These are phyloP conservation scores for Tricholoma terreum DNA, from an alignment of 768 basidiomycete species.

Conservation along the genomic window DNA sequence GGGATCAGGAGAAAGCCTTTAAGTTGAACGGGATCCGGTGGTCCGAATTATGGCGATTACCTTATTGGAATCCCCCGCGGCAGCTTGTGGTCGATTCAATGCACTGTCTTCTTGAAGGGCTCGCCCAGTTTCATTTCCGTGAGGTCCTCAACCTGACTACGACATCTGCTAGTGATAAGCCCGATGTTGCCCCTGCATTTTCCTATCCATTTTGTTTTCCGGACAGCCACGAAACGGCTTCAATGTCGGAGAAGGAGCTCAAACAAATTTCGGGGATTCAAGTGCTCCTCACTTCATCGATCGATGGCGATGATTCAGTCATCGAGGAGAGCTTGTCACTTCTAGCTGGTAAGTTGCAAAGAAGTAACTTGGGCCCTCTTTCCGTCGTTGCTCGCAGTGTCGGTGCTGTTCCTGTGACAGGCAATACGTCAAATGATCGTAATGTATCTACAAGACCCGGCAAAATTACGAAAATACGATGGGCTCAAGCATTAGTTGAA, in stretches of 20 bases:
- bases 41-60: constrained; percentile 30
- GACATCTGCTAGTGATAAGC: not conserved
- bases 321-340: not conserved
- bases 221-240: not conserved
- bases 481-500: not conserved
- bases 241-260: not conserved
- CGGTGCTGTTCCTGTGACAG: not conserved
- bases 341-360: not conserved
- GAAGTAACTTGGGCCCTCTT: not conserved
- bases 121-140: not conserved
- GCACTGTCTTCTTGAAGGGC: constrained; percentile 30
- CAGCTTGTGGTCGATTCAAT: constrained; percentile 36
- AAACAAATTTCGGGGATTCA: not conserved
- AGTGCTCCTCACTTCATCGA: not conserved
- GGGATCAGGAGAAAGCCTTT: constrained; percentile 15
- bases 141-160: not conserved
- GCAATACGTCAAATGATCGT: not conserved
- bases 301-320: not conserved
- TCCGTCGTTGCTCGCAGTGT: not conserved
- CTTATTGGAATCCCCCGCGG: constrained; percentile 36
- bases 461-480: not conserved
- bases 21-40: constrained; percentile 25
- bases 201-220: not conserved
- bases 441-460: not conserved
- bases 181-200: not conserved